Conservation (phyloP, 2,329 filamentous ascomycete species). For the Proliferodiscus dingleyae region DNA sequence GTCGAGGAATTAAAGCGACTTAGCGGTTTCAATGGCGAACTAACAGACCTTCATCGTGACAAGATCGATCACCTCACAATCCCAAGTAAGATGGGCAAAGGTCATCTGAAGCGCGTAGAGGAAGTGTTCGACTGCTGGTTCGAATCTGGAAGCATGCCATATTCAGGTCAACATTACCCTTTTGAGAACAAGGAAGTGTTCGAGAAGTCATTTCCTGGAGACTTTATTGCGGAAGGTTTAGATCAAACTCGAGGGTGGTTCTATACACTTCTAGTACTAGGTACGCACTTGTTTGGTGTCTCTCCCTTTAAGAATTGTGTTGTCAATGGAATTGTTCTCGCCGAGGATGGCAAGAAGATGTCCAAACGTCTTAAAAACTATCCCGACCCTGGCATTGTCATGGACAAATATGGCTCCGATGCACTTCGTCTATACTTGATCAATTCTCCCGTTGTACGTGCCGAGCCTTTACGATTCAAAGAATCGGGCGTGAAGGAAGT, state of each 20-base stretch:
- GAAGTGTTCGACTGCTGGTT: constrained; percentile 98
- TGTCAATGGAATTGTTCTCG: constrained; percentile 91
- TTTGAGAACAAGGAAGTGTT: constrained; percentile 85
- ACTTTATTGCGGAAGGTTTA: constrained; percentile 90
- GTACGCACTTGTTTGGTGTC: constrained; percentile 78
- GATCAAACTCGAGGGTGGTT: constrained; percentile 98
- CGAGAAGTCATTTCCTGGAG: constrained; percentile 75
- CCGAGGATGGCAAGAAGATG: constrained; percentile 98
- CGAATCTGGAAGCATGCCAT: constrained; percentile 94
- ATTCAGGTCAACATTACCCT: constrained; percentile 84
- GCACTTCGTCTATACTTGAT: constrained; percentile 92
- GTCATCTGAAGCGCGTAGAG: constrained; percentile 70
- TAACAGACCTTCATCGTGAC: constrained; percentile 85
- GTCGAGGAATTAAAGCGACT: constrained; percentile 77
- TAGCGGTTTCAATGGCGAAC: constrained; percentile 78
- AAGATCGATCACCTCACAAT: constrained; percentile 94
- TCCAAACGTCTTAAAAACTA: constrained; percentile 96
- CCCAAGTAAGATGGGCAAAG: constrained; percentile 82
- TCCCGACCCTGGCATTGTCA: constrained; percentile 77
- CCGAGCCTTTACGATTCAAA: constrained; percentile 86
- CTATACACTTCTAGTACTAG: constrained; percentile 84
- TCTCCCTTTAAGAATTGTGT: constrained; percentile 93
- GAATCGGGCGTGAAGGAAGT: constrained; percentile 92
- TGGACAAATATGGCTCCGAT: constrained; percentile 86
- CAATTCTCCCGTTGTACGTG: constrained; percentile 91